Conservation (phyloP, 2,329 filamentous ascomycete genomes). For the Colletotrichum musae region DNA sequence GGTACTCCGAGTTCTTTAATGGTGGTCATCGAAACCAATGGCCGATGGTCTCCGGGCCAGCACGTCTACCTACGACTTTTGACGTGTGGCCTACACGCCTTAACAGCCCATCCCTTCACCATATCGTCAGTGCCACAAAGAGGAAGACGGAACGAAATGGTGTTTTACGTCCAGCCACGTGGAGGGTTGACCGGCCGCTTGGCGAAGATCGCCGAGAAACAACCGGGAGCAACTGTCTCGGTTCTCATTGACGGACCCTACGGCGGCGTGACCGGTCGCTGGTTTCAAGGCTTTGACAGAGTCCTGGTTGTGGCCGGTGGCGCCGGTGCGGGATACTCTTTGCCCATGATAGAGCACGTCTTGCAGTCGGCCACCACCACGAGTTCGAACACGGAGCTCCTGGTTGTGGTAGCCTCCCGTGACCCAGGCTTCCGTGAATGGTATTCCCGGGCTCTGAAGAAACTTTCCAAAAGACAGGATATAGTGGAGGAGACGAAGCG, state of each 20-base stretch:
- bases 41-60: slow-evolving; percentile 66
- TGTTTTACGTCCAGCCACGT: slow-evolving; percentile 67
- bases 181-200: slow-evolving; percentile 65
- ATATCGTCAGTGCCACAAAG: slow-evolving; percentile 63
- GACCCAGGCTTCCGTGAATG: slow-evolving; percentile 29
- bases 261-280: slow-evolving; percentile 61
- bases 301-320: slow-evolving; percentile 68
- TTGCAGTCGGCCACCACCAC: slow-evolving; percentile 31
- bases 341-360: slow-evolving; percentile 62
- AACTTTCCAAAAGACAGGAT: not conserved
- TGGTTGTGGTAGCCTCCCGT: slow-evolving; percentile 28
- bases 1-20: slow-evolving; percentile 51
- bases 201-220: slow-evolving; percentile 53
- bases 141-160: slow-evolving; percentile 53
- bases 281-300: slow-evolving; percentile 56
- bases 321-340: slow-evolving; percentile 67
- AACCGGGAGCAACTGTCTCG: slow-evolving; percentile 54
- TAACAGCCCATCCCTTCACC: slow-evolving; percentile 69
- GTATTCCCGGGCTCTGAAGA: slow-evolving; percentile 26
- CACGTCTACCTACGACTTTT: slow-evolving; percentile 70
- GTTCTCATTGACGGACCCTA: slow-evolving; percentile 73
- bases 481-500: not conserved
- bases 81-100: slow-evolving; percentile 56
- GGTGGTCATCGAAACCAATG: slow-evolving; percentile 59
- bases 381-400: slow-evolving; percentile 33